These are phyloP conservation scores for Aspergillus tanneri DNA, from an alignment of 2,329 filamentous ascomycete genomes.

Conservation along the genomic window DNA sequence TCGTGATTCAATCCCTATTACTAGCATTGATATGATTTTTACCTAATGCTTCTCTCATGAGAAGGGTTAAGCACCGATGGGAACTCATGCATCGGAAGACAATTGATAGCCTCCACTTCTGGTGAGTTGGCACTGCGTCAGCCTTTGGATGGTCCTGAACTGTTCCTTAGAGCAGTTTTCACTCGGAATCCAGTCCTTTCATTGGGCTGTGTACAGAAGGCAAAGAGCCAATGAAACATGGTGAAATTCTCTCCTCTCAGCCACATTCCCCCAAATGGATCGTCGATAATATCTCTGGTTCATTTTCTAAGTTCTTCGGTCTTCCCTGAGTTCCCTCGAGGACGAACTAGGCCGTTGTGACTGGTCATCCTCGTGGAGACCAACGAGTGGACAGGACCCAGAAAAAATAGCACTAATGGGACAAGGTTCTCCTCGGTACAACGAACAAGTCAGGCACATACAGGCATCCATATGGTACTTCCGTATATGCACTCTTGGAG, in stretches of 20 bases:
- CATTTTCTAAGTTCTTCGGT: not conserved
- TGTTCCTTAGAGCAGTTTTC: conserved; percentile 4
- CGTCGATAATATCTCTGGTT: conserved; percentile 15
- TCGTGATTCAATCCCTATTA: too few relatives aligned
- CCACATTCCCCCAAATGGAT: conserved; percentile 11
- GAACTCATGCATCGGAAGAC: not conserved
- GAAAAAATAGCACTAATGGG: conserved; percentile 11
- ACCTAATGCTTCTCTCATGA: not conserved
- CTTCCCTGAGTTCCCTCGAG: conserved; percentile 4
- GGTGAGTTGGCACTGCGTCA: conserved; percentile 20
- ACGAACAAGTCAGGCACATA: conserved; percentile 11
- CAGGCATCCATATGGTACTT: too few relatives aligned
- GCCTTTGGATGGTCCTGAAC: conserved; percentile 1
- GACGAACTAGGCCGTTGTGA: conserved; percentile 19
- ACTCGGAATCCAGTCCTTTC: not conserved
- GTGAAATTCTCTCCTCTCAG: conserved; percentile 10
- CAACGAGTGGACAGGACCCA: conserved; percentile 6
- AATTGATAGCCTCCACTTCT: conserved; percentile 15
- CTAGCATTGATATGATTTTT: not conserved
- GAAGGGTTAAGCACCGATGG: conserved; percentile 7
- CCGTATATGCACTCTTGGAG: conserved; percentile 13
- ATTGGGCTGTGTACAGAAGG: conserved; percentile 16
- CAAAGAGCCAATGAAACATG: conserved; percentile 16
- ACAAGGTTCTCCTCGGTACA: conserved; percentile 11
- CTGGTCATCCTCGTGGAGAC: conserved; percentile 22